Conservation (phyloP, 192 early-diverging fungal species). For the Linnemannia zychae region DNA sequence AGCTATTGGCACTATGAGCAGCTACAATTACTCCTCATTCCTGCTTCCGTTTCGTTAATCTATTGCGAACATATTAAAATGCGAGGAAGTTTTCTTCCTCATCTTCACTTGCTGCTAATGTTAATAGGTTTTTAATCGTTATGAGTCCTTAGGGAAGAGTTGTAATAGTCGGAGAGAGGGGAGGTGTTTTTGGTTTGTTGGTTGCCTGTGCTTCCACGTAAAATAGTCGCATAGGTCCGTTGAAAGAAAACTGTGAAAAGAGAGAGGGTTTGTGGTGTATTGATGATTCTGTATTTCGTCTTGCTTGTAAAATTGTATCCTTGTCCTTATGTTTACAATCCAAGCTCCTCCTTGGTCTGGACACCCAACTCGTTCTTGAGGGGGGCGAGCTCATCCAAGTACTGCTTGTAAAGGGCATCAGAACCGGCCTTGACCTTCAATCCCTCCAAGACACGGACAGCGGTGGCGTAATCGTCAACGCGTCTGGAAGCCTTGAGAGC, state of each 20-base stretch:
- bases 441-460: constrained; percentile 95
- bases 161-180: background rate
- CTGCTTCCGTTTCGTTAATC: too few species aligned
- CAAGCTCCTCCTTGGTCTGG: constrained; percentile 90
- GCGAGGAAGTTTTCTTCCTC: too few species aligned
- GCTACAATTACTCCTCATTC: too few species aligned
- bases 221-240: too few species aligned
- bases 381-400: constrained; percentile 91
- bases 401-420: constrained; percentile 90
- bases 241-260: too few species aligned
- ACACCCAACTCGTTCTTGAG: constrained; percentile 92
- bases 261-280: background rate
- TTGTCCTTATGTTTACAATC: constrained; percentile 62
- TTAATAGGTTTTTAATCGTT: background rate
- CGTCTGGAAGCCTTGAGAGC: constrained; percentile 93
- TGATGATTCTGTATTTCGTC: constrained; percentile 1
- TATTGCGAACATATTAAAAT: too few species aligned
- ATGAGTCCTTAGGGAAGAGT: background rate
- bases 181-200: background rate
- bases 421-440: constrained; percentile 92
- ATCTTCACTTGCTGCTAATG: background rate
- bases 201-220: background rate
- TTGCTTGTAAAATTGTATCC: background rate
- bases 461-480: constrained; percentile 94
- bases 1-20: too few species aligned